Percentiles rank a stretch among this genome's conserved stretches.
phyloP scores from a whole-genome alignment of 2,329 filamentous ascomycete genomes.

The Xylaria sp. region DNA sequence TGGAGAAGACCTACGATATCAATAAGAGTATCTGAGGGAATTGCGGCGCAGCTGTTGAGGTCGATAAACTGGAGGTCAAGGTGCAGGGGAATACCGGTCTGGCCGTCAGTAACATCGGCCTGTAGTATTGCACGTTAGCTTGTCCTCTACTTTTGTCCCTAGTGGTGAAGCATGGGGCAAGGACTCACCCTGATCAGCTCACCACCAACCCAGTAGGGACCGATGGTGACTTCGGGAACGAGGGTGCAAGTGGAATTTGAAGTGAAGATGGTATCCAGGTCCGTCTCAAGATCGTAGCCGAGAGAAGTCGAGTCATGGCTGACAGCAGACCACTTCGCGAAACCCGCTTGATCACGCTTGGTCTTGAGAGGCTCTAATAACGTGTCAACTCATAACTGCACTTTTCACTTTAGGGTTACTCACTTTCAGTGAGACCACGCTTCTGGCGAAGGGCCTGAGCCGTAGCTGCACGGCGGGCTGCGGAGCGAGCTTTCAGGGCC shows the following conservation, averaged over 20 bases:
- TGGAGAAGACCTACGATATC: slow-evolving; percentile 43
- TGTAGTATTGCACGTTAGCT: slow-evolving; percentile 33
- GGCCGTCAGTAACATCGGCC: slow-evolving; percentile 51
- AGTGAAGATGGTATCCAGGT: slow-evolving; percentile 49
- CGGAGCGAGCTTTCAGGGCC: slow-evolving; percentile 52
- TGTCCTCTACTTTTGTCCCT: too few species aligned
- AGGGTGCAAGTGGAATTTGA: slow-evolving; percentile 46
- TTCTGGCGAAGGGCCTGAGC: slow-evolving; percentile 52
- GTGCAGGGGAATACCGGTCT: slow-evolving; percentile 52
- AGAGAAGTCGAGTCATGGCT: slow-evolving; percentile 43
- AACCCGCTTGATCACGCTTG: slow-evolving; percentile 44
- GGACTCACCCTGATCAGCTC: slow-evolving; percentile 48
- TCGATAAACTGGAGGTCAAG: slow-evolving; percentile 55
- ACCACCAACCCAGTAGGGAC: slow-evolving; percentile 50
- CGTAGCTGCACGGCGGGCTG: slow-evolving; percentile 51
- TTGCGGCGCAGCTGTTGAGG: slow-evolving; percentile 49
- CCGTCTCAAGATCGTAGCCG: slow-evolving; percentile 51
- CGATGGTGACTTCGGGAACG: slow-evolving; percentile 47
- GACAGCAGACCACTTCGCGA: slow-evolving; percentile 44
- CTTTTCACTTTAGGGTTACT: slow-evolving; percentile 14
- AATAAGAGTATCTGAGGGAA: slow-evolving; percentile 48
- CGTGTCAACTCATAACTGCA: not conserved
- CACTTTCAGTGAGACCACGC: slow-evolving; percentile 45
- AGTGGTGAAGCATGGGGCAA: not conserved
- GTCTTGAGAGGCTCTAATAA: slow-evolving; percentile 40